Percentiles rank a stretch among this genome's conserved stretches.
These are phyloP conservation scores for Kappamyces sp. DNA, from an alignment of 192 early-diverging fungal genomes.

Conservation along the genomic window DNA sequence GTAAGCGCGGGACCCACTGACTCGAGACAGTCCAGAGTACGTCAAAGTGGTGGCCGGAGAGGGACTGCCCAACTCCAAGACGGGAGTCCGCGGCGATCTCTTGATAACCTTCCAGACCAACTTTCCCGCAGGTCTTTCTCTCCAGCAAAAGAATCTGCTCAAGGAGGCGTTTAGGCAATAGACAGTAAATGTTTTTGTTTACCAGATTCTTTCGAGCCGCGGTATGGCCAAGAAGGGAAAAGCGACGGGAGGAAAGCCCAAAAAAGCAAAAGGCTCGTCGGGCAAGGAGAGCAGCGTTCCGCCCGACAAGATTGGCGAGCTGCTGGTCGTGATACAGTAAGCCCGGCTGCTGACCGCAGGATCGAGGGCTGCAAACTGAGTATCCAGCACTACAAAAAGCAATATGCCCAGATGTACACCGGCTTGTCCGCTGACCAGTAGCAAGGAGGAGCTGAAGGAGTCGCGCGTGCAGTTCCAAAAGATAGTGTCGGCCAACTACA, in stretches of 20 bases:
- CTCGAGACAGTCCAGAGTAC: conserved; percentile 34
- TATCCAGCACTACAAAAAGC: not conserved
- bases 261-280: not conserved
- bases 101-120: conserved; percentile 37
- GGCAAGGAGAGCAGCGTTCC: conserved; percentile 6
- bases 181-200: conserved; percentile 9
- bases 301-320: not conserved
- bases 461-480: conserved; percentile 2
- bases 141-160: conserved; percentile 41
- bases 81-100: conserved; percentile 30
- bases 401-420: conserved; percentile 5
- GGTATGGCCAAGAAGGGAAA: conserved; percentile 10
- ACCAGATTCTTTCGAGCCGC: conserved; percentile 1
- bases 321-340: conserved; percentile 8
- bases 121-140: conserved; percentile 41
- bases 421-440: not conserved
- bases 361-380: conserved; percentile 10
- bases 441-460: conserved; percentile 7
- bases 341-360: not conserved
- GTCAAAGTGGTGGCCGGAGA: conserved; percentile 39
- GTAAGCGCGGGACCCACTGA: conserved; percentile 22
- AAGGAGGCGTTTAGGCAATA: conserved; percentile 24
- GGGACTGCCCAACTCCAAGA: conserved; percentile 47
- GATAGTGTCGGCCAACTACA: not conserved
- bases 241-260: conserved; percentile 2